Evolutionary conservation across 768 basidiomycete species (phyloP), one percentile per base, ranked within the genome.

Genomic region (Porpolomopsis calyptriformis): DNA sequence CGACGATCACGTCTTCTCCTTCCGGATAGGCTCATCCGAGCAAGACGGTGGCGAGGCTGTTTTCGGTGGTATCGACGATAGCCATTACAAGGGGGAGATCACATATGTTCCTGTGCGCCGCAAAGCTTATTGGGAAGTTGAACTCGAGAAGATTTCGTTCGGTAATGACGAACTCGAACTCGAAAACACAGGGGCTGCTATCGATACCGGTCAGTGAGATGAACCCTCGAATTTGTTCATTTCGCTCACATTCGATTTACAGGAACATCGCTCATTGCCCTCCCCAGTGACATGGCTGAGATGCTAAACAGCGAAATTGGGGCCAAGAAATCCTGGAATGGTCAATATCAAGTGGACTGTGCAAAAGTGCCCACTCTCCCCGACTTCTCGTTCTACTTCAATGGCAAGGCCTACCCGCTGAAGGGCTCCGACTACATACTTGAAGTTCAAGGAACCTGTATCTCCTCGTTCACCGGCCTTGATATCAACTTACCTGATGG

Each of bases 81-180:
- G 54, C 20, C 84, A 87, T 26, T 97, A 85, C 69, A 76, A 63
- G 4, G 96, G 96, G 61, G 69, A 80, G 58, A 74, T 99, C 49
- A 57, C 63, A 19, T 98, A 98, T 56, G 90, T 85, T 24, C 94
- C 96, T 42, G 72, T 99, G 43, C 82, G 93, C 55, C 79, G 90
- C 55, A 91, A 88, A 74, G 96, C 90, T 4, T 98, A 96, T 67
- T 96, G 93, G 93, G 94, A 98, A 65, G 90, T 98, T 38, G 91
- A 96, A 61, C 82, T 99, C 22, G 73, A 88, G 67, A 81, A 82
- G 61, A 72, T 99, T 50, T 56, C 67, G 3, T 93, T 99, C 47
- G 96, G 93, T 40, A 71, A 81, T 36, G 94, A 98, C 39, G 76
- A 71, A 33, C 75, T 98, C 37, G 90, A 97, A 53, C 75, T 98